A percentile compares a stretch with the other conserved stretches of the same genome.
phyloP scores from a whole-genome alignment of 371 early-diverging fungal genomes.

The Mortierella sp. region DNA sequence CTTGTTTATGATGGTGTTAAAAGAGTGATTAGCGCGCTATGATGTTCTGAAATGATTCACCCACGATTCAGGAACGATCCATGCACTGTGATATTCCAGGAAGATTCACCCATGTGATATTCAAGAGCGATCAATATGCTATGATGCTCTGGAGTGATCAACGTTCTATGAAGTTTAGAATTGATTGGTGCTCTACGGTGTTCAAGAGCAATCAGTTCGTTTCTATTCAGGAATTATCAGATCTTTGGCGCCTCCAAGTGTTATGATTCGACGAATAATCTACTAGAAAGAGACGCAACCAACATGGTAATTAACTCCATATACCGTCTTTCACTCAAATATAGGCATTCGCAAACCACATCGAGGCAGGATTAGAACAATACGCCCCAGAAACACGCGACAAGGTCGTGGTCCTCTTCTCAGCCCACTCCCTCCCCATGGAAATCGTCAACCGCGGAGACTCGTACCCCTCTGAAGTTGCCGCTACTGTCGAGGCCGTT shows the following conservation, averaged over 20 bases:
- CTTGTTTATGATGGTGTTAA: no score
- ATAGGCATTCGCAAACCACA: conserved; percentile 82
- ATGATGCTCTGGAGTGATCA: no score
- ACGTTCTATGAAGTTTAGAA: no score
- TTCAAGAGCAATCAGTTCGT: neutral
- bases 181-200: neutral
- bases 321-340: neutral
- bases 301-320: neutral
- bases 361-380: conserved; percentile 76
- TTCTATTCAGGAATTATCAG: neutral
- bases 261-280: no score
- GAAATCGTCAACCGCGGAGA: conserved; percentile 93
- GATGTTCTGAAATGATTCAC: no score
- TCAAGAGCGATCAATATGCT: no score
- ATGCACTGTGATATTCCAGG: no score
- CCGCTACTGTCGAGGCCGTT: conserved; percentile 90
- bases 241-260: no score
- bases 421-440: conserved; percentile 98
- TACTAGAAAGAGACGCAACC: neutral
- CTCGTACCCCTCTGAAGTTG: conserved; percentile 93
- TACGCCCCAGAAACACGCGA: conserved; percentile 78
- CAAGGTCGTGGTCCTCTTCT: conserved; percentile 89
- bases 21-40: no score
- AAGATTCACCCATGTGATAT: no score
- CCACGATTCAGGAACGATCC: no score